Evolutionary conservation across 1,284 basidiomycete genomes (phyloP).

Genomic region (Mycena citricolor): DNA sequence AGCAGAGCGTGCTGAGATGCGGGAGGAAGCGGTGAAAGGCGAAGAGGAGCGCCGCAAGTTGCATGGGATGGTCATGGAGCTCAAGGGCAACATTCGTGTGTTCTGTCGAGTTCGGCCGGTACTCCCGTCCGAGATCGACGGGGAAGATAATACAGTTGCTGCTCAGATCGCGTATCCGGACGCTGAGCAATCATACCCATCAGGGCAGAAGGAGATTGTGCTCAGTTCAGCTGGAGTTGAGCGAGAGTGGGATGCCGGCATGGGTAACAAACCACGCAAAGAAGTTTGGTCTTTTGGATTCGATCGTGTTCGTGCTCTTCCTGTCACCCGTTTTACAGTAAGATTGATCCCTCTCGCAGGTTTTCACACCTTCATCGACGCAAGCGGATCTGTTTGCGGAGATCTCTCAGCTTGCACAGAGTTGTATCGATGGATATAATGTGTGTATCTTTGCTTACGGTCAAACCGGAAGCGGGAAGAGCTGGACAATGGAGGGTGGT

Average conservation of each 20-base stretch:
- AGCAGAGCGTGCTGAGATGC: conserved; percentile 55
- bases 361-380: conserved; percentile 80
- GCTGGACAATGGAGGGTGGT: conserved; percentile 52
- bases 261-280: conserved; percentile 58
- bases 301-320: conserved; percentile 61
- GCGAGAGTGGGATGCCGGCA: conserved; percentile 80
- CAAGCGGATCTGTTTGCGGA: conserved; percentile 91
- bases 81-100: conserved; percentile 94
- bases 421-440: conserved; percentile 91
- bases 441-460: conserved; percentile 97
- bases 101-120: conserved; percentile 90
- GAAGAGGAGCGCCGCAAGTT: conserved; percentile 79
- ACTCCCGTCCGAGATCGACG: conserved; percentile 59
- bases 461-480: conserved; percentile 79
- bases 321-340: conserved; percentile 6
- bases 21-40: conserved; percentile 65
- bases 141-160: conserved; percentile 41
- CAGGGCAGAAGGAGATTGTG: conserved; percentile 78
- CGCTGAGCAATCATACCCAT: conserved; percentile 32
- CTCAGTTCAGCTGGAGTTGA: conserved; percentile 55
- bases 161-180: conserved; percentile 72
- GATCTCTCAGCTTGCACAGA: conserved; percentile 88
- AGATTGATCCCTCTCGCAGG: conserved; percentile 40
- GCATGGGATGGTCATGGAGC: conserved; percentile 93
- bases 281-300: conserved; percentile 83